Conservation (phyloP, 148 eudicot species). For the Cornus kousa region DNA sequence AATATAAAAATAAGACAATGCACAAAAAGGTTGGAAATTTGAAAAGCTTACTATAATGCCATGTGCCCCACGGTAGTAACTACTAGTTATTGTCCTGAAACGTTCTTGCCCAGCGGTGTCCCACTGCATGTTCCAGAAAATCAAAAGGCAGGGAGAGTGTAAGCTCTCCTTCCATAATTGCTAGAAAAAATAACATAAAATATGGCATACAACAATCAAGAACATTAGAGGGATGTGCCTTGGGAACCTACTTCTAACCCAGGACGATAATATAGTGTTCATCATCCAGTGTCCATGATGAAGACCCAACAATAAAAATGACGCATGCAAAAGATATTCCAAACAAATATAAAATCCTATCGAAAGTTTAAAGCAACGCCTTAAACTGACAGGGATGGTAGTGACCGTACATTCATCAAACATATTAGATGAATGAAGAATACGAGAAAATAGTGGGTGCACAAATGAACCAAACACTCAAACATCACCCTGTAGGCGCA, state of each 20-base stretch:
- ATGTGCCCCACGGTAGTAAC: constrained; percentile 50
- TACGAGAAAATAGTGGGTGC: background rate
- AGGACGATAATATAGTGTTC: too few relatives aligned
- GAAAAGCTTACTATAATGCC: constrained; percentile 39
- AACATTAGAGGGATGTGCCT: background rate
- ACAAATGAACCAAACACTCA: too few relatives aligned
- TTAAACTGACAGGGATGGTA: background rate
- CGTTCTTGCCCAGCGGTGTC: constrained; percentile 52
- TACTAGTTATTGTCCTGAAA: constrained; percentile 45
- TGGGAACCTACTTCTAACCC: background rate
- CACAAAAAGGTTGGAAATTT: background rate
- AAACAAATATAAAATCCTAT: background rate
- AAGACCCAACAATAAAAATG: too few relatives aligned
- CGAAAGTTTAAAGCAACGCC: background rate
- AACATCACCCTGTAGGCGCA: too few relatives aligned
- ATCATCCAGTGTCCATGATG: too few relatives aligned
- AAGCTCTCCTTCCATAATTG: background rate
- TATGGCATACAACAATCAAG: background rate
- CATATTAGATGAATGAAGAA: background rate
- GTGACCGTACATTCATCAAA: too few relatives aligned
- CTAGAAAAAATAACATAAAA: background rate
- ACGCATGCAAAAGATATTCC: too few relatives aligned
- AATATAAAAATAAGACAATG: too few relatives aligned
- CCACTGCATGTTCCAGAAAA: constrained; percentile 25
- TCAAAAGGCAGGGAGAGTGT: background rate